Percentiles rank a stretch among this genome's conserved stretches.
Evolutionary conservation across 495 filamentous ascomycete genomes (phyloP).

Genomic region (Penicillium coprophilum): DNA sequence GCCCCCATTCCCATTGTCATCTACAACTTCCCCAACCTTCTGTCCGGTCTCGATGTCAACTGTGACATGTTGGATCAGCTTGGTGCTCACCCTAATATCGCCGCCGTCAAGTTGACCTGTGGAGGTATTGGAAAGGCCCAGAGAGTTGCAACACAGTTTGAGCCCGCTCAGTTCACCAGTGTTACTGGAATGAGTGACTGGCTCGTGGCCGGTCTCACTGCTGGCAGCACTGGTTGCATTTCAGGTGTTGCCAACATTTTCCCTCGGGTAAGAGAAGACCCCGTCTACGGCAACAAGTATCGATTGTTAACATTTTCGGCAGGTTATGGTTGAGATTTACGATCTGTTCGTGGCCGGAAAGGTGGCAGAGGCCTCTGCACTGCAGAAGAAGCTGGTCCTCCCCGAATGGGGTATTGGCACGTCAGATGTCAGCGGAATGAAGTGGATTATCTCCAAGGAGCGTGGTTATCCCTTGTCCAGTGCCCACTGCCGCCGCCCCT

Average conservation of each 20-base stretch:
- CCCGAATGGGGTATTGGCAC: slow-evolving; percentile 45
- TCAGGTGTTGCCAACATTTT: slow-evolving; percentile 66
- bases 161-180: slow-evolving; percentile 53
- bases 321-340: slow-evolving; percentile 31
- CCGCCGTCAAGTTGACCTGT: slow-evolving; percentile 68
- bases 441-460: slow-evolving; percentile 40
- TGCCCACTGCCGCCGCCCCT: slow-evolving; percentile 40
- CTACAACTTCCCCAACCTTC: slow-evolving; percentile 68
- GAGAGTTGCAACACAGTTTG: slow-evolving; percentile 49
- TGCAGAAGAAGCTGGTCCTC: slow-evolving; percentile 35
- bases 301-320: background rate
- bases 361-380: slow-evolving; percentile 32
- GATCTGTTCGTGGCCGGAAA: slow-evolving; percentile 34
- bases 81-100: slow-evolving; percentile 48
- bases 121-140: slow-evolving; percentile 62
- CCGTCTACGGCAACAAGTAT: no score
- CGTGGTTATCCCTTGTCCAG: slow-evolving; percentile 38
- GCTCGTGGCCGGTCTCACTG: slow-evolving; percentile 50
- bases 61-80: slow-evolving; percentile 55
- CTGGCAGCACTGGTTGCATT: slow-evolving; percentile 60
- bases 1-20: slow-evolving; percentile 57
- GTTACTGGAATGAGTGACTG: slow-evolving; percentile 67
- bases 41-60: slow-evolving; percentile 64
- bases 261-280: slow-evolving; percentile 29
- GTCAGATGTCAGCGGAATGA: slow-evolving; percentile 43